A percentile compares a stretch with the other conserved stretches of the same genome.
Evolutionary conservation across 2,329 filamentous ascomycete species (phyloP).

Genomic region (Ophiostoma triangulosporum): DNA sequence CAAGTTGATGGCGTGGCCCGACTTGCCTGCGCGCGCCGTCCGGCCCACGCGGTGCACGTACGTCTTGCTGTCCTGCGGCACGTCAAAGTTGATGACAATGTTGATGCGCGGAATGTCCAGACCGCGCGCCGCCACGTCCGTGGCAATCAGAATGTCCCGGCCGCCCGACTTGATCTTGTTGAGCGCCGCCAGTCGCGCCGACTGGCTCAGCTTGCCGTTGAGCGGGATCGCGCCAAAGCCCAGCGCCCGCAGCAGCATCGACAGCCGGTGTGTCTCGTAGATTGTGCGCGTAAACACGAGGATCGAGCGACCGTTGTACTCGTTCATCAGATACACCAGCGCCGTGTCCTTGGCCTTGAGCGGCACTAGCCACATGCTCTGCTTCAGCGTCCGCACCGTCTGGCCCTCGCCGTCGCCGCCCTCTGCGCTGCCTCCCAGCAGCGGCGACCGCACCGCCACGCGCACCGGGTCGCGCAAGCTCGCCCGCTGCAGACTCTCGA

Average conservation of each 20-base stretch:
- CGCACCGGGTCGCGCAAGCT: constrained; percentile 52
- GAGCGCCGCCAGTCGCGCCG: constrained; percentile 70
- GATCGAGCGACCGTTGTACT: constrained; percentile 70
- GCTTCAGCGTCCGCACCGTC: constrained; percentile 77
- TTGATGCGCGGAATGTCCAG: constrained; percentile 89
- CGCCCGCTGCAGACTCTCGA: constrained; percentile 83
- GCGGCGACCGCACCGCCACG: neutral
- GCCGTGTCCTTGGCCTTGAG: constrained; percentile 82
- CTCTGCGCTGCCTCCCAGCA: constrained; percentile 37
- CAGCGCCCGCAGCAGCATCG: constrained; percentile 68
- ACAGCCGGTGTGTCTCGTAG: constrained; percentile 74
- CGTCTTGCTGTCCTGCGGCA: constrained; percentile 75
- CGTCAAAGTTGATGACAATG: constrained; percentile 70
- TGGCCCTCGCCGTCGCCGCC: constrained; percentile 69
- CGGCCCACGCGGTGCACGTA: constrained; percentile 84
- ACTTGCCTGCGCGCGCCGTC: constrained; percentile 76
- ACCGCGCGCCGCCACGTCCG: constrained; percentile 86
- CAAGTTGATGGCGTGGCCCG: constrained; percentile 65
- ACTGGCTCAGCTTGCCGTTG: constrained; percentile 84
- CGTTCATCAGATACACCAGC: constrained; percentile 73
- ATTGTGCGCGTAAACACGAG: constrained; percentile 92
- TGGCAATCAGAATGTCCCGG: constrained; percentile 81
- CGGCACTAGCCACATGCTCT: constrained; percentile 77
- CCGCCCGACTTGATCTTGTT: constrained; percentile 75
- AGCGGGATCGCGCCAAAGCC: constrained; percentile 86